phyloP scores from a whole-genome alignment of 2,329 filamentous ascomycete species.

The Colletotrichum destructivum region DNA sequence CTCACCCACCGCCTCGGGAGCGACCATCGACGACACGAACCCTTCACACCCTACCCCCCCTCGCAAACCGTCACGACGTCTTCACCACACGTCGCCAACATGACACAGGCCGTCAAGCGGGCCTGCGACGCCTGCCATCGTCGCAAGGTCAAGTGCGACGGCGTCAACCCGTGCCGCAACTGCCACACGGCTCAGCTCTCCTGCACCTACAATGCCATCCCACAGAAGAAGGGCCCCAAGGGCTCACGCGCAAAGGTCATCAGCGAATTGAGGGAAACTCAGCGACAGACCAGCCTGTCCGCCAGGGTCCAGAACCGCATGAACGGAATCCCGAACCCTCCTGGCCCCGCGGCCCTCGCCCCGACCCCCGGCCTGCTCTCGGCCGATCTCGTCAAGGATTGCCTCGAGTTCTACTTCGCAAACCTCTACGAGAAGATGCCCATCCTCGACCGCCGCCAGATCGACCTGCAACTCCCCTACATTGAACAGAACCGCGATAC shows the following conservation, averaged over 20 bases:
- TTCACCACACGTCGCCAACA: conserved; percentile 45
- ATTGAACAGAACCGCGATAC: conserved; percentile 75
- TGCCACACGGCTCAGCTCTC: conserved; percentile 76
- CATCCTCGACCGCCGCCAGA: conserved; percentile 70
- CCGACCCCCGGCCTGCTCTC: conserved; percentile 75
- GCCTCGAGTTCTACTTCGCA: conserved; percentile 77
- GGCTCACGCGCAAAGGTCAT: conserved; percentile 83
- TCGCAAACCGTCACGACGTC: conserved; percentile 21
- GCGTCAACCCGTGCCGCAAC: conserved; percentile 79
- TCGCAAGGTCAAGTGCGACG: conserved; percentile 82
- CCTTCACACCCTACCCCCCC: neutral
- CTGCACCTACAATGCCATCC: conserved; percentile 82
- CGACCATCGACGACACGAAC: conserved; percentile 3
- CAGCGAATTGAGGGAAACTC: conserved; percentile 79
- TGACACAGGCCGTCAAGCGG: conserved; percentile 70
- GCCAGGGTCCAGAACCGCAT: conserved; percentile 74
- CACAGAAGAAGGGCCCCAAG: conserved; percentile 84
- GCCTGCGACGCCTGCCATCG: conserved; percentile 83
- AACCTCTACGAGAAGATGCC: conserved; percentile 77
- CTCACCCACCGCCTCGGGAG: neutral
- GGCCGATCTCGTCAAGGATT: conserved; percentile 75
- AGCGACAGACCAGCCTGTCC: conserved; percentile 76
- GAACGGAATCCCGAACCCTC: conserved; percentile 67
- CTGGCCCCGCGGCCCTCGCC: conserved; percentile 62
- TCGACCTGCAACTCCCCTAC: conserved; percentile 72